phyloP scores from a whole-genome alignment of 1,284 basidiomycete genomes.

The Exobasidium cylindrosporum region DNA sequence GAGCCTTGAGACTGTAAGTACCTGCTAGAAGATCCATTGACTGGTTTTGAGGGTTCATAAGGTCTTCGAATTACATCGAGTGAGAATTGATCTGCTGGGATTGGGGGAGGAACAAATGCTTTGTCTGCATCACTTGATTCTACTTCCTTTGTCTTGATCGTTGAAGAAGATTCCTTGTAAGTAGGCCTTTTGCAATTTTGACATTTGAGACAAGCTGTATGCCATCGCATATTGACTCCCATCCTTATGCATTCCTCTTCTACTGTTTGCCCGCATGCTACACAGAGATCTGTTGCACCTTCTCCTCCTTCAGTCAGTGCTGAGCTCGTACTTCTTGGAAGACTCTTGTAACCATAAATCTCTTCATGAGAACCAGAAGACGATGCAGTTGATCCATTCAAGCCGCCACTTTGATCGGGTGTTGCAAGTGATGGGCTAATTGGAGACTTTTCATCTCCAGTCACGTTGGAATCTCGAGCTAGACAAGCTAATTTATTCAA shows the following conservation, averaged over 20 bases:
- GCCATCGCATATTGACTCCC: conserved; percentile 93
- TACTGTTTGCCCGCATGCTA: conserved; percentile 81
- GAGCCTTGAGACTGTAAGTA: not conserved
- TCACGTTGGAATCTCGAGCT: conserved; percentile 61
- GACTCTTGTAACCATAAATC: conserved; percentile 42
- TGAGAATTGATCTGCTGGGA: conserved; percentile 37
- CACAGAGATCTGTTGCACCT: conserved; percentile 73
- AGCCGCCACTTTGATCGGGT: not conserved
- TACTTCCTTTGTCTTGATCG: not conserved
- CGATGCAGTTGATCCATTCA: not conserved
- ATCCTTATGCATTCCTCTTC: conserved; percentile 95
- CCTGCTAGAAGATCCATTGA: not conserved
- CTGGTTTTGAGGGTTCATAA: conserved; percentile 5
- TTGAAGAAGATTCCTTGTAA: conserved; percentile 21
- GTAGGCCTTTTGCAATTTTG: conserved; percentile 62
- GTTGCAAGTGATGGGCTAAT: not conserved
- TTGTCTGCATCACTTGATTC: conserved; percentile 14
- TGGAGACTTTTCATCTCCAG: conserved; percentile 30
- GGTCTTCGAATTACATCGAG: conserved; percentile 33
- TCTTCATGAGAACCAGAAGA: not conserved
- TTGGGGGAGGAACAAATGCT: conserved; percentile 22
- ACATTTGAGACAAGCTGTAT: conserved; percentile 86
- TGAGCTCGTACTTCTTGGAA: conserved; percentile 44
- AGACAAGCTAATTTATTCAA: conserved; percentile 87
- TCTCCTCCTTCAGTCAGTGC: conserved; percentile 41